Conservation (phyloP, 345 rosid genomes). For the Aurinia saxatilis region DNA sequence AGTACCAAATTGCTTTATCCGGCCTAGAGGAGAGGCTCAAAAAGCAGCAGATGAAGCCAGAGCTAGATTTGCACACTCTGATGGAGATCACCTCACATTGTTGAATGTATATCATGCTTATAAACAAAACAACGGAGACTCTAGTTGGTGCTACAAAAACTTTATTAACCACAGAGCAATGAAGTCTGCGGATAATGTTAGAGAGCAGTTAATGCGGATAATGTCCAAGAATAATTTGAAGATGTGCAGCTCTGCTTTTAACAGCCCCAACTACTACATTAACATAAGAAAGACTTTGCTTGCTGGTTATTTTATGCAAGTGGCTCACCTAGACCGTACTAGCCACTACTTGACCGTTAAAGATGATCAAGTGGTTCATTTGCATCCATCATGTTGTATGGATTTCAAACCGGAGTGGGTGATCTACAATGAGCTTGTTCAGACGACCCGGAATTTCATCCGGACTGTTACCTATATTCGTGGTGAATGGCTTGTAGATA, state of each 20-base stretch:
- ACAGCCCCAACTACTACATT: slow-evolving; percentile 66
- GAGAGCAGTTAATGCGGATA: slow-evolving; percentile 80
- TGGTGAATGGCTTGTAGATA: slow-evolving; percentile 75
- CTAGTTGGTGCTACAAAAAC: slow-evolving; percentile 78
- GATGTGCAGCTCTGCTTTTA: slow-evolving; percentile 72
- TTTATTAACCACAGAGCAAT: slow-evolving; percentile 60
- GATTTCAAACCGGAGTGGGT: slow-evolving; percentile 90
- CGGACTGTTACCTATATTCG: slow-evolving; percentile 73
- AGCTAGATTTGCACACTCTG: slow-evolving; percentile 79
- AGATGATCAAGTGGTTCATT: slow-evolving; percentile 82
- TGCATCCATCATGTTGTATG: slow-evolving; percentile 78
- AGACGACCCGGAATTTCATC: slow-evolving; percentile 68
- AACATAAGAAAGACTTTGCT: slow-evolving; percentile 75
- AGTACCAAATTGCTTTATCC: slow-evolving; percentile 95
- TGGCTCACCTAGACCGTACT: slow-evolving; percentile 68
- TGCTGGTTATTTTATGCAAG: slow-evolving; percentile 81
- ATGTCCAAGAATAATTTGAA: slow-evolving; percentile 69
- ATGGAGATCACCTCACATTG: slow-evolving; percentile 84
- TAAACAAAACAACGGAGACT: slow-evolving; percentile 69
- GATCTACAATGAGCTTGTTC: slow-evolving; percentile 16
- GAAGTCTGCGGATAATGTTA: slow-evolving; percentile 76
- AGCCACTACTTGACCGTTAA: slow-evolving; percentile 78
- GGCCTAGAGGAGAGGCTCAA: slow-evolving; percentile 97
- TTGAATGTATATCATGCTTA: slow-evolving; percentile 77
- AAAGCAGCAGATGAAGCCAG: too few species aligned